These are phyloP conservation scores for Lentinula lateritia DNA, from an alignment of 768 basidiomycete species.

Conservation along the genomic window DNA sequence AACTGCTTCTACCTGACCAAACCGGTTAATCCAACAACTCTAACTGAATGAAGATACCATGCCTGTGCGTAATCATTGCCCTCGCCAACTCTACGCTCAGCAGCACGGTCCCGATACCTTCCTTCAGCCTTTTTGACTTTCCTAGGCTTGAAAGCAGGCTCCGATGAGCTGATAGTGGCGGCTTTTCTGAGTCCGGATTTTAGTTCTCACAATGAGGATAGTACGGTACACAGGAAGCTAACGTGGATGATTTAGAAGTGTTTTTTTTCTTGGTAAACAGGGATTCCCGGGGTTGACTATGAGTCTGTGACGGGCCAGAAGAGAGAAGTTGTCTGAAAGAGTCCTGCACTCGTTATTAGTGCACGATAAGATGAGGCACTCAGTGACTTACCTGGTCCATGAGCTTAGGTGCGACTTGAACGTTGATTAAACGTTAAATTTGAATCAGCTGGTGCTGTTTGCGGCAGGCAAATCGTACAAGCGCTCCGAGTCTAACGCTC, in stretches of 20 bases:
- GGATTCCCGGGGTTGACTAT: conserved; percentile 17
- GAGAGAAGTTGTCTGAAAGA: conserved; percentile 51
- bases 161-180: conserved; percentile 36
- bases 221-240: conserved; percentile 15
- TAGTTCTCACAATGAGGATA: not conserved
- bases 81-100: conserved; percentile 61
- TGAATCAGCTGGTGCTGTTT: too few species aligned
- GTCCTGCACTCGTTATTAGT: conserved; percentile 32
- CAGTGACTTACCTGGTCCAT: not conserved
- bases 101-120: conserved; percentile 71
- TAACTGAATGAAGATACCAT: conserved; percentile 8
- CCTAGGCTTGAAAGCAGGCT: conserved; percentile 76
- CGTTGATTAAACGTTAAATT: too few species aligned
- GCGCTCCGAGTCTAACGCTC: too few species aligned
- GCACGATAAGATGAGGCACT: not conserved
- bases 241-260: conserved; percentile 4
- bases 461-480: too few species aligned
- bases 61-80: conserved; percentile 75
- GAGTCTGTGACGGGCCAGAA: conserved; percentile 15
- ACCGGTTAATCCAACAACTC: not conserved
- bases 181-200: conserved; percentile 11
- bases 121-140: conserved; percentile 60
- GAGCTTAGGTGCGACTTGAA: not conserved
- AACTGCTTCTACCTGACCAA: conserved; percentile 65
- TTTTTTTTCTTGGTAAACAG: not conserved